phyloP scores from a whole-genome alignment of 2,329 filamentous ascomycete species.

The Xylaria hypoxylon region DNA sequence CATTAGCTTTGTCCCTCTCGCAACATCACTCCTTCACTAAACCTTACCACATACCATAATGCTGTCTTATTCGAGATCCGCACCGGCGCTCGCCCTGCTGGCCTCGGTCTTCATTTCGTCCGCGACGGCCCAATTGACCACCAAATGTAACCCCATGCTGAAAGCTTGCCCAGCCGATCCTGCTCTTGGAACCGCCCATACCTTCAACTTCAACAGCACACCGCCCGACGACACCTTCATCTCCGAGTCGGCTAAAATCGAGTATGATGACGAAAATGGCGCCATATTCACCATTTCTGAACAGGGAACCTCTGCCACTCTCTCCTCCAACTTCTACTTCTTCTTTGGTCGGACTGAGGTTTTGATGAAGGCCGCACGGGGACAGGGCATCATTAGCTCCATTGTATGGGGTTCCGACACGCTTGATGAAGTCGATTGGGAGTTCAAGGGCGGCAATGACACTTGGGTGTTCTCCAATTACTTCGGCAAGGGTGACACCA shows the following conservation, averaged over 20 bases:
- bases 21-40: slow-evolving; percentile 1
- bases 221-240: slow-evolving; percentile 74
- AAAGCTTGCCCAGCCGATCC: slow-evolving; percentile 76
- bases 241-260: slow-evolving; percentile 73
- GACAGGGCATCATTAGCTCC: slow-evolving; percentile 81
- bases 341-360: slow-evolving; percentile 87
- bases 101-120: slow-evolving; percentile 57
- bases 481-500: slow-evolving; percentile 78
- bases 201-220: slow-evolving; percentile 73
- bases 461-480: slow-evolving; percentile 78
- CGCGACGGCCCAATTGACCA: slow-evolving; percentile 77
- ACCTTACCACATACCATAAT: slow-evolving; percentile 6
- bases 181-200: slow-evolving; percentile 74
- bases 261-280: slow-evolving; percentile 70
- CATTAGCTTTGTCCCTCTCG: slow-evolving; percentile 9
- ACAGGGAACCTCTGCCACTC: slow-evolving; percentile 80
- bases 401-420: slow-evolving; percentile 87
- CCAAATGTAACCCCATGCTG: slow-evolving; percentile 81
- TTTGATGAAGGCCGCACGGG: slow-evolving; percentile 79
- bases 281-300: slow-evolving; percentile 78
- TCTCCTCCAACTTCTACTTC: slow-evolving; percentile 84
- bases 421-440: slow-evolving; percentile 90
- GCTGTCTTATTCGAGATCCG: slow-evolving; percentile 24
- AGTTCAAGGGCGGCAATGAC: slow-evolving; percentile 77
- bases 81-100: slow-evolving; percentile 55